Conservation (phyloP, 257 asterid species). For the Penstemon eatonii region DNA sequence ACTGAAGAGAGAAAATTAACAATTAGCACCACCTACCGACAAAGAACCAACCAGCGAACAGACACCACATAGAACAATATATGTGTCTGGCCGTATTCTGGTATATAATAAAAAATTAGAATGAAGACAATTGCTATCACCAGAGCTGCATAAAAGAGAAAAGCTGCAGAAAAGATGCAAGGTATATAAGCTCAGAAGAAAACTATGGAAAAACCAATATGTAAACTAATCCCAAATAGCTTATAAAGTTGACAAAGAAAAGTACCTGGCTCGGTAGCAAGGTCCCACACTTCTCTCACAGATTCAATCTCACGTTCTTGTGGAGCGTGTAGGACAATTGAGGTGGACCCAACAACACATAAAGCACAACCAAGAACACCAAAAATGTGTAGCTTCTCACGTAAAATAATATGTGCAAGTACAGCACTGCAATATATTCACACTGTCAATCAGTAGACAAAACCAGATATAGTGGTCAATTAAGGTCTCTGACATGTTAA, state of each 20-base stretch:
- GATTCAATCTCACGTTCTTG: slow-evolving; percentile 71
- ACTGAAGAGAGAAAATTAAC: background rate
- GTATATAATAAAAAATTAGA: slow-evolving; percentile 45
- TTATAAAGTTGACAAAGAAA: background rate
- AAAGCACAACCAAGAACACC: slow-evolving; percentile 75
- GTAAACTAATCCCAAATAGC: background rate
- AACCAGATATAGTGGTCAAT: slow-evolving; percentile 14
- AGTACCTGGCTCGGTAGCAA: slow-evolving; percentile 73
- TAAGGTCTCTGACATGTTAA: background rate
- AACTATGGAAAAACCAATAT: background rate
- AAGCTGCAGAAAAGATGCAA: slow-evolving; percentile 34
- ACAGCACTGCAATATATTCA: slow-evolving; percentile 55
- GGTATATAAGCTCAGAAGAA: slow-evolving; percentile 12
- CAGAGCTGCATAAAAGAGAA: slow-evolving; percentile 43
- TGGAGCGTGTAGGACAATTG: slow-evolving; percentile 78
- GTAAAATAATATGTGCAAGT: slow-evolving; percentile 65
- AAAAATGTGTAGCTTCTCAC: slow-evolving; percentile 61
- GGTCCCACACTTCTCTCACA: slow-evolving; percentile 70
- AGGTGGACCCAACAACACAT: slow-evolving; percentile 72
- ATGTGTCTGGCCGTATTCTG: slow-evolving; percentile 53
- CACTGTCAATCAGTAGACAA: slow-evolving; percentile 24
- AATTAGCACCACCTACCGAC: slow-evolving; percentile 49
- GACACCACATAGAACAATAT: slow-evolving; percentile 47
- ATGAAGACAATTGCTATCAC: slow-evolving; percentile 37
- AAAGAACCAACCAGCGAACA: slow-evolving; percentile 57